A percentile compares a stretch with the other conserved stretches of the same genome.
These are phyloP conservation scores for Lentinula guzmanii DNA, from an alignment of 768 basidiomycete species.

Conservation along the genomic window DNA sequence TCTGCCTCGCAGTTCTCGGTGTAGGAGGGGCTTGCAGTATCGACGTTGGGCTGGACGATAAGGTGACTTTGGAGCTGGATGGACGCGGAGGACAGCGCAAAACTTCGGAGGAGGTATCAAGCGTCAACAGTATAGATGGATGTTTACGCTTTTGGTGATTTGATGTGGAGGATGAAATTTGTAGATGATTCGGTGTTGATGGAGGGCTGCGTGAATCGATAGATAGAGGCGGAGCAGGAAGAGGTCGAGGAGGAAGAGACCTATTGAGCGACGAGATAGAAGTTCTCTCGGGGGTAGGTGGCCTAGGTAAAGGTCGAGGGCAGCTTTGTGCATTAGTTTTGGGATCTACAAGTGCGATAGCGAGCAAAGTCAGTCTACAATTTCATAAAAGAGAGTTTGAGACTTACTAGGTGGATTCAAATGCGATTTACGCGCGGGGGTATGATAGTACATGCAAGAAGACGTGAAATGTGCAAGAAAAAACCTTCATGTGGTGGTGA, in stretches of 20 bases:
- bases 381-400: not conserved
- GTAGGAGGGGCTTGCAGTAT: constrained; percentile 7
- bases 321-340: not conserved
- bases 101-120: constrained; percentile 11
- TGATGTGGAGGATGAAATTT: not conserved
- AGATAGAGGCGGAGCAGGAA: not conserved
- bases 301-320: not conserved
- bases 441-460: not conserved
- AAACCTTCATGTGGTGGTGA: not conserved
- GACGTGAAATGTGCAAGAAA: not conserved
- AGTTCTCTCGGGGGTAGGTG: not conserved
- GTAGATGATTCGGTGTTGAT: not conserved
- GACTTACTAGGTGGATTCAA: not conserved
- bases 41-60: not conserved
- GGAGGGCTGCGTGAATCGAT: not conserved
- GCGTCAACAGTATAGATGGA: constrained; percentile 7
- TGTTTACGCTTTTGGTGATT: constrained; percentile 1
- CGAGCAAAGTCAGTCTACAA: not conserved
- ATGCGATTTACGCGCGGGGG: not conserved
- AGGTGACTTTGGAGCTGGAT: not conserved
- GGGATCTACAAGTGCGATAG: not conserved
- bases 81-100: not conserved
- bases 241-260: not conserved
- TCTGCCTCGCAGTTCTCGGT: constrained; percentile 21
- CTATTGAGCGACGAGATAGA: not conserved